Evolutionary conservation across 163 green algal species (phyloP).

Genomic region (Scenedesmus sp.): DNA sequence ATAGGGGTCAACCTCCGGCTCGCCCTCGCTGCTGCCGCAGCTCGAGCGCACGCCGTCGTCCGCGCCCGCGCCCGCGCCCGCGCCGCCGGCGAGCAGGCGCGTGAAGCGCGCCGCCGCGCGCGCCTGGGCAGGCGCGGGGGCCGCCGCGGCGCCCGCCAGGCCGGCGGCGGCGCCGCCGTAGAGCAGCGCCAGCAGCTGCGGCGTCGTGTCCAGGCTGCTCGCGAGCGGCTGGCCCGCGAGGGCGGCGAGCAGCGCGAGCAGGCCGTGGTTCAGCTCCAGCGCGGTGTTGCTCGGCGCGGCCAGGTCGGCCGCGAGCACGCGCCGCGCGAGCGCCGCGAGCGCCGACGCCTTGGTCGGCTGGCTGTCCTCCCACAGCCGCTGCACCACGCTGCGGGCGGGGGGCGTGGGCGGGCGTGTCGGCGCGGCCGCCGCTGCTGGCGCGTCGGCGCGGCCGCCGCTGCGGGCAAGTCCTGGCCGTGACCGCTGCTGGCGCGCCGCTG

Average conservation of each 20-base stretch:
- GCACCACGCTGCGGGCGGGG: slow-evolving; percentile 12
- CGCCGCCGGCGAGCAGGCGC: background rate
- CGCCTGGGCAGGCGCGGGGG: background rate
- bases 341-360: slow-evolving; percentile 38
- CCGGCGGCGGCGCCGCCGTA: background rate
- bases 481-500: background rate
- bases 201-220: background rate
- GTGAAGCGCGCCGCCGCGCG: slow-evolving; percentile 7
- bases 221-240: slow-evolving; percentile 22
- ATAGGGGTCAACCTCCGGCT: background rate
- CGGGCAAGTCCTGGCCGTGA: background rate
- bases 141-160: background rate
- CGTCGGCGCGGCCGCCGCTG: background rate
- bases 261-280: background rate
- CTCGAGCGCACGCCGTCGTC: too few relatives aligned
- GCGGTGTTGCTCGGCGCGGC: background rate
- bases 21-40: background rate
- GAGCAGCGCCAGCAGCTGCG: slow-evolving; percentile 15
- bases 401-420: background rate
- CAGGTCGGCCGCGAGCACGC: slow-evolving; percentile 1
- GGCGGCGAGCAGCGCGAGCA: slow-evolving; percentile 39
- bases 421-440: too few relatives aligned
- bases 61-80: background rate
- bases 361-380: slow-evolving; percentile 24
- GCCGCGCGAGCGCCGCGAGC: slow-evolving; percentile 17